Conservation (phyloP, 768 basidiomycete genomes). For the Termitomyces sp. region DNA sequence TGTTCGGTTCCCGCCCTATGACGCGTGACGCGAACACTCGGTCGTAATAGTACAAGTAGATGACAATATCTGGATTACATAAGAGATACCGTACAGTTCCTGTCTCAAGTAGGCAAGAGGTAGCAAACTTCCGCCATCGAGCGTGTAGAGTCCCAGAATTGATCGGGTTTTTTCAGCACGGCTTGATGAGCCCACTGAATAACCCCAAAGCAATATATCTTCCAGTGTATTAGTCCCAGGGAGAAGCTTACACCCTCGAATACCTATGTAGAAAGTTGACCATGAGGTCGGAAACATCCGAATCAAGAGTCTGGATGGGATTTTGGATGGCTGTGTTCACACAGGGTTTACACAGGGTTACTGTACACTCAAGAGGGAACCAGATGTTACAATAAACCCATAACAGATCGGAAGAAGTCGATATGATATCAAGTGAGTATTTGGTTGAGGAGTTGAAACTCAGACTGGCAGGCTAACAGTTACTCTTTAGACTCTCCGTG, state of each 20-base stretch:
- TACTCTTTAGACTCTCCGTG: no score
- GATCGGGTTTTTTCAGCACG: not conserved
- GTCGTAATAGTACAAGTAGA: no score
- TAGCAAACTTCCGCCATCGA: not conserved
- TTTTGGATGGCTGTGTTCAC: not conserved
- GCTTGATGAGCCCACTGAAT: not conserved
- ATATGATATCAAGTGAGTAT: not conserved
- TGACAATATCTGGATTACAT: not conserved
- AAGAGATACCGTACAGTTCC: not conserved
- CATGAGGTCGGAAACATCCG: not conserved
- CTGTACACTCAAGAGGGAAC: not conserved
- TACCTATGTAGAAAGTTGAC: not conserved
- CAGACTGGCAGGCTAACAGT: no score
- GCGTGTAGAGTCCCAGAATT: not conserved
- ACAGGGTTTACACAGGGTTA: no score
- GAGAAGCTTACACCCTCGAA: not conserved
- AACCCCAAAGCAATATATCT: not conserved
- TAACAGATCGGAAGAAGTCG: not conserved
- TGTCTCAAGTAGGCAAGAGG: not conserved
- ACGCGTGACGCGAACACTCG: no score
- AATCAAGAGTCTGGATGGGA: no score
- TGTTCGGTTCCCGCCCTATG: no score
- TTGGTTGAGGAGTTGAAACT: no score
- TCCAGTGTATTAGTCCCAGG: not conserved
- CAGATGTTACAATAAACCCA: not conserved